phyloP scores from a whole-genome alignment of 345 rosid species.

The Boechera divaricarpa region DNA sequence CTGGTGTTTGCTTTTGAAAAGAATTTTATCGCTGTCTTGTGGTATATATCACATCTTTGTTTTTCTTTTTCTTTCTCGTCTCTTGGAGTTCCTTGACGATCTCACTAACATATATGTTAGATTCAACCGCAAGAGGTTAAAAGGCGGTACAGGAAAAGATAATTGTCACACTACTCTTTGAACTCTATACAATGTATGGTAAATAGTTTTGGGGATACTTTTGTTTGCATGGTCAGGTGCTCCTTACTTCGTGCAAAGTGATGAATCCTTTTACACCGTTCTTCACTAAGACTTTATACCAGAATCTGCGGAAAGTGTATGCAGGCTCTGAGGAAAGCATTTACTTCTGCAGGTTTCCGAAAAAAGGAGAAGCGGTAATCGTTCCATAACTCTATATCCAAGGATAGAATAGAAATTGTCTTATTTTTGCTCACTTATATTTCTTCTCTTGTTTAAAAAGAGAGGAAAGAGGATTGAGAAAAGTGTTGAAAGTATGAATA shows the following conservation, averaged over 20 bases:
- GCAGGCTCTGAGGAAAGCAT: slow-evolving; percentile 80
- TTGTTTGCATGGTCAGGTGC: slow-evolving; percentile 61
- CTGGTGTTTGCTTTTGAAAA: slow-evolving; percentile 6
- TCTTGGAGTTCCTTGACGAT: slow-evolving; percentile 85
- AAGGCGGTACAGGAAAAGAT: slow-evolving; percentile 88
- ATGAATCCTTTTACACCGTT: slow-evolving; percentile 97
- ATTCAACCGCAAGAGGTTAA: slow-evolving; percentile 93
- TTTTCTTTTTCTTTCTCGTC: slow-evolving; percentile 58
- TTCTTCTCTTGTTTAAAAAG: slow-evolving; percentile 50
- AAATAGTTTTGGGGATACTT: slow-evolving; percentile 10
- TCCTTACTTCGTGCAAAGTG: slow-evolving; percentile 88
- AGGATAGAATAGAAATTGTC: neutral
- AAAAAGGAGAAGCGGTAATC: slow-evolving; percentile 75
- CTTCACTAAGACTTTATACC: slow-evolving; percentile 88
- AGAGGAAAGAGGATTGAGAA: slow-evolving; percentile 81
- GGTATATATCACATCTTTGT: slow-evolving; percentile 10
- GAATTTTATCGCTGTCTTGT: neutral
- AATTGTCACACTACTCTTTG: slow-evolving; percentile 88
- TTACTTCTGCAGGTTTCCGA: slow-evolving; percentile 83
- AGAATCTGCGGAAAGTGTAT: slow-evolving; percentile 81
- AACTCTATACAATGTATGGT: slow-evolving; percentile 84
- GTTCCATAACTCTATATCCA: slow-evolving; percentile 25
- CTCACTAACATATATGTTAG: slow-evolving; percentile 96
- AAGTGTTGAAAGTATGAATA: slow-evolving; percentile 91
- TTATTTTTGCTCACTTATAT: neutral